Evolutionary conservation across 225 moss, liverwort and hornwort genomes (phyloP).

Genomic region (Marchantia polymorpha): DNA sequence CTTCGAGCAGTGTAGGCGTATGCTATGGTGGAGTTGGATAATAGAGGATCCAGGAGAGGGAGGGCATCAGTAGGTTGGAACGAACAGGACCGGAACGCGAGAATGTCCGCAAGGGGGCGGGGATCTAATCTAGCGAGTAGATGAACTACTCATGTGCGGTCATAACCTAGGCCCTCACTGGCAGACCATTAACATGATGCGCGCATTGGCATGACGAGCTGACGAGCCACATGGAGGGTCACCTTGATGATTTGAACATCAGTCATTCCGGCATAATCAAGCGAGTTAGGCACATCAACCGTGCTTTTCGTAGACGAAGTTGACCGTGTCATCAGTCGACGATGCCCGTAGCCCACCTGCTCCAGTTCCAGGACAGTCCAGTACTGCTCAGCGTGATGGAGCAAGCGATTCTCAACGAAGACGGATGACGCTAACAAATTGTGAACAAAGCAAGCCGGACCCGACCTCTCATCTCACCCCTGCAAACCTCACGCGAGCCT

Average conservation of each 20-base stretch:
- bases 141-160: not conserved
- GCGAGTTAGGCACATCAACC: too few relatives aligned
- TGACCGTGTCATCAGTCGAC: not conserved
- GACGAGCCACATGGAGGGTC: too few relatives aligned
- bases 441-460: not conserved
- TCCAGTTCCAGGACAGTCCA: not conserved
- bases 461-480: not conserved
- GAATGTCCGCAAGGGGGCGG: not conserved
- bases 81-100: not conserved
- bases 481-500: not conserved
- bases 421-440: not conserved
- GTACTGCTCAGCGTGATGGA: not conserved
- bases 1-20: too few relatives aligned
- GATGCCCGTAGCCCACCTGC: not conserved
- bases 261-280: too few relatives aligned
- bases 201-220: too few relatives aligned
- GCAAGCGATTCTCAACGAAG: not conserved
- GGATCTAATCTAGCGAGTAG: not conserved
- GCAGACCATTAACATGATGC: too few relatives aligned
- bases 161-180: not conserved
- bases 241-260: too few relatives aligned
- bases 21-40: too few relatives aligned
- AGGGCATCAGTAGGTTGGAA: too few relatives aligned
- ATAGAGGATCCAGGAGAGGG: too few relatives aligned
- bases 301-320: not conserved